A percentile compares a stretch with the other conserved stretches of the same genome.
These are phyloP conservation scores for Trichoderma guizhouense DNA, from an alignment of 2,329 filamentous ascomycete genomes.

Conservation along the genomic window DNA sequence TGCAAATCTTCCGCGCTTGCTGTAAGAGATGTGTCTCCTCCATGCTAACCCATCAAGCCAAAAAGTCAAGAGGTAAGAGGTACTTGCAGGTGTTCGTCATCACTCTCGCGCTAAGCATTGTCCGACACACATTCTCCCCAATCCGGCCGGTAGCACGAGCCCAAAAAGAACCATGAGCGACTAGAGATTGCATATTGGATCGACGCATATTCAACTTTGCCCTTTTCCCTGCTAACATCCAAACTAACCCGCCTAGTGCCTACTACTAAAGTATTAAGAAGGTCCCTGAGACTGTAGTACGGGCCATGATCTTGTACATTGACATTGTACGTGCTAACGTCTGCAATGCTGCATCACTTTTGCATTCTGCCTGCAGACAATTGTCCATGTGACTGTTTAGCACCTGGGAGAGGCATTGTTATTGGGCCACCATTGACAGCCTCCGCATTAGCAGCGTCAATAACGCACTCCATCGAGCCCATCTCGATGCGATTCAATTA, in stretches of 20 bases:
- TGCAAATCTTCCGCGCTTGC: neutral
- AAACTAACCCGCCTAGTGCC: neutral
- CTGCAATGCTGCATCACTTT: slow-evolving; percentile 2
- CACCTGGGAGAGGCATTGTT: neutral
- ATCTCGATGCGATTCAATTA: slow-evolving; percentile 6
- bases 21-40: neutral
- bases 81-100: neutral
- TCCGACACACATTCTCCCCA: neutral
- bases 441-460: neutral
- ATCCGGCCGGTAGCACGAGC: neutral
- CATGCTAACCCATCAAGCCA: neutral
- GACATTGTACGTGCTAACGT: neutral
- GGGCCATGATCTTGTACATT: neutral
- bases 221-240: neutral
- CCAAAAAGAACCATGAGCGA: neutral
- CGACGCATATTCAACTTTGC: neutral
- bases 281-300: neutral
- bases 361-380: neutral
- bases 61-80: neutral
- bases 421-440: neutral
- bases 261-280: neutral
- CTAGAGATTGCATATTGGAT: slow-evolving; percentile 2
- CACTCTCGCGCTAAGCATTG: neutral
- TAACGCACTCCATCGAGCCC: neutral
- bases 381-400: neutral